phyloP scores from a whole-genome alignment of 2,329 filamentous ascomycete species.

The Trichoderma asperellum region DNA sequence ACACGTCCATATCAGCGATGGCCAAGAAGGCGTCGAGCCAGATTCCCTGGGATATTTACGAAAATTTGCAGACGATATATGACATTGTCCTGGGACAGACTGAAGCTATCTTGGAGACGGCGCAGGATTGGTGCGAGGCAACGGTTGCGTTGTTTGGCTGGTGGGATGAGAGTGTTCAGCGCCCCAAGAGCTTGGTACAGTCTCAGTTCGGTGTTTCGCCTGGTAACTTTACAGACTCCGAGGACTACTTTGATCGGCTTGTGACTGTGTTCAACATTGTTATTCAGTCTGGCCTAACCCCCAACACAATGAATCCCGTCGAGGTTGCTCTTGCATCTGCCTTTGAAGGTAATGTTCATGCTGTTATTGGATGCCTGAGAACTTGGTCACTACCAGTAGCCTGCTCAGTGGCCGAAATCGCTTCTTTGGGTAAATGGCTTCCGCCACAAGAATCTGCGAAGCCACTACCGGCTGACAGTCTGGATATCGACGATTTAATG shows the following conservation, averaged over 20 bases:
- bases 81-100: slow-evolving; percentile 77
- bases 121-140: slow-evolving; percentile 92
- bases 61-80: slow-evolving; percentile 80
- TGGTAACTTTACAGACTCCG: slow-evolving; percentile 55
- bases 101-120: slow-evolving; percentile 73
- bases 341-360: slow-evolving; percentile 81
- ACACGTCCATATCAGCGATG: slow-evolving; percentile 63
- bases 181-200: slow-evolving; percentile 46
- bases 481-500: slow-evolving; percentile 84
- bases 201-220: slow-evolving; percentile 45
- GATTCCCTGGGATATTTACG: slow-evolving; percentile 88
- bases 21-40: slow-evolving; percentile 79
- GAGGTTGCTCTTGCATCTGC: slow-evolving; percentile 82
- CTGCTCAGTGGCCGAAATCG: slow-evolving; percentile 79
- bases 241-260: slow-evolving; percentile 75
- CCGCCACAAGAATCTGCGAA: slow-evolving; percentile 49
- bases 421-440: slow-evolving; percentile 82
- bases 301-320: slow-evolving; percentile 74
- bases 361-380: slow-evolving; percentile 72
- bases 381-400: slow-evolving; percentile 81
- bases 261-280: slow-evolving; percentile 71
- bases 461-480: slow-evolving; percentile 62
- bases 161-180: slow-evolving; percentile 80
- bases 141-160: slow-evolving; percentile 81
- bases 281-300: slow-evolving; percentile 70